Percentiles rank a stretch among this genome's conserved stretches.
Evolutionary conservation across 2,329 filamentous ascomycete species (phyloP).

Genomic region (Cytospora piceicola): DNA sequence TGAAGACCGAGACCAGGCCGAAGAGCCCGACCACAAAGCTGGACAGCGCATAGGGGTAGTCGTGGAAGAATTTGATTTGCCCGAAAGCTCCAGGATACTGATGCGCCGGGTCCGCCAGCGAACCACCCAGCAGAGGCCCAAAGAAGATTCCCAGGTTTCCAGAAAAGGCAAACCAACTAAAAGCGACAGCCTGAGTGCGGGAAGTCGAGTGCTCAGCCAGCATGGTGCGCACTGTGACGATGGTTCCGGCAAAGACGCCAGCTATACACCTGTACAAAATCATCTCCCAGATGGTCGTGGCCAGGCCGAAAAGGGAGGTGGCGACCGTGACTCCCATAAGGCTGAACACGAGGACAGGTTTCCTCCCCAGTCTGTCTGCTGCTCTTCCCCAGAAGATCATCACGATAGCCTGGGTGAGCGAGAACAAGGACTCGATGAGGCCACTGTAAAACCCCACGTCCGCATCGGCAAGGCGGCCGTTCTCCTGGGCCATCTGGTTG

Average conservation of each 20-base stretch:
- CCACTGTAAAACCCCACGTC: conserved; percentile 82
- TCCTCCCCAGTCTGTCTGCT: conserved; percentile 71
- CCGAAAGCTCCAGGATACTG: conserved; percentile 66
- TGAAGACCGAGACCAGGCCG: conserved; percentile 56
- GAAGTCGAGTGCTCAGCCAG: conserved; percentile 72
- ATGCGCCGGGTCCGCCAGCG: conserved; percentile 66
- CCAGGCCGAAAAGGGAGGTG: conserved; percentile 70
- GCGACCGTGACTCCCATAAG: conserved; percentile 65
- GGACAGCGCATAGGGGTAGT: conserved; percentile 69
- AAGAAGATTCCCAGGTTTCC: conserved; percentile 76
- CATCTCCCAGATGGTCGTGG: conserved; percentile 72
- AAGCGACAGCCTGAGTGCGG: conserved; percentile 72
- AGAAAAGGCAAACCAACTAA: conserved; percentile 76
- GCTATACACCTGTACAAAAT: conserved; percentile 71
- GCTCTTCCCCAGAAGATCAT: conserved; percentile 75
- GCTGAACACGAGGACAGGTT: conserved; percentile 71
- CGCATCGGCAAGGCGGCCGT: conserved; percentile 62
- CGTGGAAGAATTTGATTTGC: conserved; percentile 58
- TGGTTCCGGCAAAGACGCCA: conserved; percentile 73
- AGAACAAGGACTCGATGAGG: conserved; percentile 75
- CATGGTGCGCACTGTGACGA: conserved; percentile 78
- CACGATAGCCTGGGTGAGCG: conserved; percentile 73
- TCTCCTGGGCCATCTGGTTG: conserved; percentile 73
- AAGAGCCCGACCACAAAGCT: conserved; percentile 61
- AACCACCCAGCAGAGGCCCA: conserved; percentile 71